Evolutionary conservation across 805 yeast species (phyloP).

Genomic region (Blastobotrys peoriensis): DNA sequence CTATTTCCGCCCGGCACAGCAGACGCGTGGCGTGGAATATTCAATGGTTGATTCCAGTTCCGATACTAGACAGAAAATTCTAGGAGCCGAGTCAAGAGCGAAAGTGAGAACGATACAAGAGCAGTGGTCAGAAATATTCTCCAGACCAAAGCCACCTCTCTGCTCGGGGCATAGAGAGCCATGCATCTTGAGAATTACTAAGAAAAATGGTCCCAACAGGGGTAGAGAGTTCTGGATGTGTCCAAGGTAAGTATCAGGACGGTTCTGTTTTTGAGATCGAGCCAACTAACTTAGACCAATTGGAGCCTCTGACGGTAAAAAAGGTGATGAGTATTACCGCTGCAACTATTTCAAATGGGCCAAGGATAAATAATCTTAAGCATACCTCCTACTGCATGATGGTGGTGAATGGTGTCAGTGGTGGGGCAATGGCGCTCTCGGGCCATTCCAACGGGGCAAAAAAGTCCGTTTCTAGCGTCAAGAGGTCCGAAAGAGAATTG

Average conservation of each 20-base stretch:
- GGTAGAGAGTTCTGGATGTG: slow-evolving; percentile 38
- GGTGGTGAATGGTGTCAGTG: no score
- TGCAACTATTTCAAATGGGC: slow-evolving; percentile 34
- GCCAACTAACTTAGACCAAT: slow-evolving; percentile 17
- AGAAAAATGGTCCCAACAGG: slow-evolving; percentile 31
- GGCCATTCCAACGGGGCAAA: no score
- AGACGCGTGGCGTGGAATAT: no score
- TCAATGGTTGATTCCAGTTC: no score
- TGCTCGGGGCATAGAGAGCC: slow-evolving; percentile 32
- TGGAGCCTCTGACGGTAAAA: slow-evolving; percentile 19
- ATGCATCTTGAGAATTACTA: slow-evolving; percentile 26
- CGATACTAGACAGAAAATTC: background rate
- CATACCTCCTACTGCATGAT: background rate
- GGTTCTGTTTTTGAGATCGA: slow-evolving; percentile 13
- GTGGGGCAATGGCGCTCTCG: no score
- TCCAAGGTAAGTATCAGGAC: slow-evolving; percentile 15
- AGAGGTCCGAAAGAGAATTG: no score
- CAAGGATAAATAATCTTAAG: slow-evolving; percentile 2
- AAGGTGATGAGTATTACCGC: slow-evolving; percentile 15
- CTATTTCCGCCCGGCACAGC: no score
- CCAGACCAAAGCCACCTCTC: slow-evolving; percentile 23
- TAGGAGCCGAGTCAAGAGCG: no score
- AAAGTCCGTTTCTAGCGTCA: no score
- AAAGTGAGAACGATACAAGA: background rate
- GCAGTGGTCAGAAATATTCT: slow-evolving; percentile 20